Conservation (phyloP, 371 early-diverging fungal species). For the Mortierella sp. region DNA sequence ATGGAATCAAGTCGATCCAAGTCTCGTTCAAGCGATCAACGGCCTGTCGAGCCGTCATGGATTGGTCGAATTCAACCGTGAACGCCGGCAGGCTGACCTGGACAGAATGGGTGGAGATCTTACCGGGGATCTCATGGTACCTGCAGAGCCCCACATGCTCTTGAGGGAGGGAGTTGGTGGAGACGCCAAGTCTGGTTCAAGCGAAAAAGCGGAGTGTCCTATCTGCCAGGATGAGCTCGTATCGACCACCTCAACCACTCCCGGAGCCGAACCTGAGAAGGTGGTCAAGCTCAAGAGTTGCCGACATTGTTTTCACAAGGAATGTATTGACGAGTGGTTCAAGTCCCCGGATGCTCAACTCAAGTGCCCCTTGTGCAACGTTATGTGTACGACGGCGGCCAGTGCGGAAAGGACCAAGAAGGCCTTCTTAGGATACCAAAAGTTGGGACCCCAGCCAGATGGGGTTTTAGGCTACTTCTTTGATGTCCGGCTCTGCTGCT, state of each 20-base stretch:
- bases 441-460: slow-evolving; percentile 50
- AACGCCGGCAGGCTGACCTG: slow-evolving; percentile 32
- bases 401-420: slow-evolving; percentile 21
- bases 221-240: slow-evolving; percentile 40
- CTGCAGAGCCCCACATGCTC: slow-evolving; percentile 39
- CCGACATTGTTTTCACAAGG: slow-evolving; percentile 54
- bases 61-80: slow-evolving; percentile 33
- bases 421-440: slow-evolving; percentile 24
- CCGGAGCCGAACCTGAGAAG: slow-evolving; percentile 3
- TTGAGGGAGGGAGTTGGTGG: slow-evolving; percentile 2
- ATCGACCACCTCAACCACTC: not conserved
- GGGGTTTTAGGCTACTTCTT: slow-evolving; percentile 48
- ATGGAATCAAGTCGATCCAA: slow-evolving; percentile 35
- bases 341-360: slow-evolving; percentile 30
- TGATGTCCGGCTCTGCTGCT: slow-evolving; percentile 43
- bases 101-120: slow-evolving; percentile 27
- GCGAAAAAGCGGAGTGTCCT: slow-evolving; percentile 31
- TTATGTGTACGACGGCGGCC: slow-evolving; percentile 29
- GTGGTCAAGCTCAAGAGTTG: slow-evolving; percentile 52
- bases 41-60: slow-evolving; percentile 33
- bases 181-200: not conserved
- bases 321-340: slow-evolving; percentile 46
- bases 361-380: slow-evolving; percentile 52
- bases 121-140: slow-evolving; percentile 25
- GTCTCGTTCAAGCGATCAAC: slow-evolving; percentile 18